These are phyloP conservation scores for Castanea sativa DNA, from an alignment of 306 rosid genomes.

Conservation along the genomic window DNA sequence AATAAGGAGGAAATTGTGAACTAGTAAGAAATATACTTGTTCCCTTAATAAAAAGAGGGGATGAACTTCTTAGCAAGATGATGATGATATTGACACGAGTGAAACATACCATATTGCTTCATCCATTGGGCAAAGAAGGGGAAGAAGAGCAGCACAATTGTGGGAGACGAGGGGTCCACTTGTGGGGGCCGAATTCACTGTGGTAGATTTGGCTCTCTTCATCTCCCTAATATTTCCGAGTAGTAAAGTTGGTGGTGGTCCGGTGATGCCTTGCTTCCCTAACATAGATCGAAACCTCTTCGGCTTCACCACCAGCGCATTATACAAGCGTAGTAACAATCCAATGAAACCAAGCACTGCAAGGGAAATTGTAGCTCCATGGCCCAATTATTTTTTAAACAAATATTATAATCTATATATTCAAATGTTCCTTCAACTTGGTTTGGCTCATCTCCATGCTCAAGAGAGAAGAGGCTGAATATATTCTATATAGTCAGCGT, in stretches of 20 bases:
- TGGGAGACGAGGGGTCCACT: slow-evolving; percentile 3
- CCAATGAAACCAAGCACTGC: slow-evolving; percentile 7
- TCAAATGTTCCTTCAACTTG: no score
- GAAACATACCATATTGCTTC: slow-evolving; percentile 20
- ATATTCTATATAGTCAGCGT: no score
- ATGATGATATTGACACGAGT: no score
- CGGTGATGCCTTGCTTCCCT: slow-evolving; percentile 43
- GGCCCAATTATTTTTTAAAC: background rate
- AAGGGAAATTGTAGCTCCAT: slow-evolving; percentile 18
- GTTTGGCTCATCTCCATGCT: no score
- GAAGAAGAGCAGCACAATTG: slow-evolving; percentile 27
- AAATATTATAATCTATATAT: no score
- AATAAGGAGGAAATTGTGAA: no score
- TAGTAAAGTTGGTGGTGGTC: slow-evolving; percentile 39
- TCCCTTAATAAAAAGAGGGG: no score
- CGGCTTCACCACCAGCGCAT: slow-evolving; percentile 23
- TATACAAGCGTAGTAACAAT: slow-evolving; percentile 12
- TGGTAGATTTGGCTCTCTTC: slow-evolving; percentile 4
- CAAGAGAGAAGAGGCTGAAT: no score
- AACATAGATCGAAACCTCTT: slow-evolving; percentile 27
- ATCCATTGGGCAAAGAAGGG: slow-evolving; percentile 40
- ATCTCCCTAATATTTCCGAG: slow-evolving; percentile 42
- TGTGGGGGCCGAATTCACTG: slow-evolving; percentile 1
- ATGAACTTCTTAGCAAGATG: no score
- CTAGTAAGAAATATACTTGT: no score